Percentiles rank a stretch among this genome's conserved stretches.
Conservation (phyloP, 106 monocot genomes). For the Apostasia ramifera region DNA sequence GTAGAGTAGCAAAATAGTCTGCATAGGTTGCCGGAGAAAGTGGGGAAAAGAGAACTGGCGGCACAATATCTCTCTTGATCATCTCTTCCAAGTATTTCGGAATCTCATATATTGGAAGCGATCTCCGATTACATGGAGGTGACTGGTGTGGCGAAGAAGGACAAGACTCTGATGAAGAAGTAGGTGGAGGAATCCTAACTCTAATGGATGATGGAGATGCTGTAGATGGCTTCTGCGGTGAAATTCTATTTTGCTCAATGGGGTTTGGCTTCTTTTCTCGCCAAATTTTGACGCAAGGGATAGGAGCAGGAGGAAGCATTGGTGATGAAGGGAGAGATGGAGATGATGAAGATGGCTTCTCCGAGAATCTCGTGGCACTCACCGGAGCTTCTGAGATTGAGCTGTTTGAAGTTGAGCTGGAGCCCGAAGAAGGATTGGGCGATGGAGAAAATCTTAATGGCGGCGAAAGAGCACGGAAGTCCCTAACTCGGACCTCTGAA, state of each 20-base stretch:
- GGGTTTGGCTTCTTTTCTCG: too few relatives aligned
- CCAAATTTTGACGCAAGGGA: too few relatives aligned
- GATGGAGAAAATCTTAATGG: background rate
- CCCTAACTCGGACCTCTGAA: background rate
- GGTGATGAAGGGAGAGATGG: too few relatives aligned
- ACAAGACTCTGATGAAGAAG: background rate
- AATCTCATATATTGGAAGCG: constrained; percentile 13
- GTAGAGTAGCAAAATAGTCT: constrained; percentile 24
- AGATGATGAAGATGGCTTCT: too few relatives aligned
- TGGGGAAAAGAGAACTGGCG: constrained; percentile 10
- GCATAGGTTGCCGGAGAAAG: constrained; percentile 13
- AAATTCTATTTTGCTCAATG: too few relatives aligned
- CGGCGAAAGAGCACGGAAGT: background rate
- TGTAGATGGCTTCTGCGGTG: too few relatives aligned
- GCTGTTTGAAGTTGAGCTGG: too few relatives aligned
- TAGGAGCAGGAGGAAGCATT: too few relatives aligned
- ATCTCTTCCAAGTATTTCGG: constrained; percentile 20
- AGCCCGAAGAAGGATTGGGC: background rate
- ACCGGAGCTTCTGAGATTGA: too few relatives aligned
- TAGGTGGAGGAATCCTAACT: too few relatives aligned
- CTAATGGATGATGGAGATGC: too few relatives aligned
- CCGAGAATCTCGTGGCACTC: too few relatives aligned
- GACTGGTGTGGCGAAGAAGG: background rate
- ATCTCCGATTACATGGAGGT: background rate
- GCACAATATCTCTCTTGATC: constrained; percentile 18